Base-by-base conservation (phyloP, 2,329 filamentous ascomycete genomes). In the Pseudopyrenochaeta lycopersici region DNA sequence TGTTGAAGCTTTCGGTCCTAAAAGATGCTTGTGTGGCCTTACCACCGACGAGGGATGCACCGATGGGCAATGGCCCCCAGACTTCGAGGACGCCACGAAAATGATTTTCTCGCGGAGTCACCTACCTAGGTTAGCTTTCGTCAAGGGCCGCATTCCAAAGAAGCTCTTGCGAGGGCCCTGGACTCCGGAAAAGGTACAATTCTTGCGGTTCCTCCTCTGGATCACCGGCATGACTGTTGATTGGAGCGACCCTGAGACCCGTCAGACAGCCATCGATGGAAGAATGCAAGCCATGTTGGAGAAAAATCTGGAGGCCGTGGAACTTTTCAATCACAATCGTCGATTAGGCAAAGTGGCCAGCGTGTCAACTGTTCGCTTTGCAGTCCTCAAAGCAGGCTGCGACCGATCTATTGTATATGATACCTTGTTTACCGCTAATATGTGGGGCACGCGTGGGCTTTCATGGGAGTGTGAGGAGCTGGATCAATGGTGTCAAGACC, bases 311-410 rank as follows among this genome's bases (percentile, higher is more conserved):
- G 70, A 68, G n/a, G 72, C 62, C 4, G 70, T 75, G 6, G 67
- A 73, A 40, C 56, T 73, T 0, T 73, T 74, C 55, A 72, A 73
- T 31, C 66, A 73, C 31, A 71, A 72, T 30, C 60, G 71, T 9
- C 60, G 71, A 1, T 60, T 75, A 2, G 72, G 71, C 0, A 66
- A 62, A 47, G 42, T 61, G 1, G 66, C 72, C 2, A 50, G 32
- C 5, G 29, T 73, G 11, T 57, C 60, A 7, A 60, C 50, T 7
- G 58, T 75, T 0, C 50, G 48, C 4, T 72, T 70, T 17, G 67
- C 71, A 4, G 68, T 73, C 3, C 45, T 66, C 2, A 63, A 74
- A 39, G 70, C 62, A 15, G 64, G 60, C 1, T 75, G 72, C 52
- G 57, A 69, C 48, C 55, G 69, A 3, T 70, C 64, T 1, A 68